These are phyloP conservation scores for Pouteria glomerata DNA, from an alignment of 148 eudicot species.

Conservation along the genomic window DNA sequence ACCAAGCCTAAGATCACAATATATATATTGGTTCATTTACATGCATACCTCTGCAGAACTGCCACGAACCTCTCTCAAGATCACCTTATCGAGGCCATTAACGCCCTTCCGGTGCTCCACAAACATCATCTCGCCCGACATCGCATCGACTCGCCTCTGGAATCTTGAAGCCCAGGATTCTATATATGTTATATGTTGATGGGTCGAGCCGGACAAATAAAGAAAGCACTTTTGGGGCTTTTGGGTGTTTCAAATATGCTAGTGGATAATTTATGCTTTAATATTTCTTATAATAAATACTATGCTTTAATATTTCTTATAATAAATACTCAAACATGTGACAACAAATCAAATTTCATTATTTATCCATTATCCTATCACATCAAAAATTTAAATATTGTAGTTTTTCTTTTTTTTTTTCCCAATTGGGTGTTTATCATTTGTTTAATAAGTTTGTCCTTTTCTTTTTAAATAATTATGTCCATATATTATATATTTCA, in stretches of 20 bases:
- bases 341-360: no score
- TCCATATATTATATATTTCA: no score
- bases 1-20: constrained; percentile 2
- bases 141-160: background rate
- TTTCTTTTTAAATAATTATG: no score
- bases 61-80: constrained; percentile 13
- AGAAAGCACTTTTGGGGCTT: background rate
- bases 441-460: no score
- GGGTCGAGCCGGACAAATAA: background rate
- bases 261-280: background rate
- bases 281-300: no score
- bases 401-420: no score
- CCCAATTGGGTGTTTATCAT: no score
- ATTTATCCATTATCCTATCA: no score
- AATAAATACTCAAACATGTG: no score
- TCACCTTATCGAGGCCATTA: constrained; percentile 18
- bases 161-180: background rate
- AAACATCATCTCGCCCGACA: constrained; percentile 5
- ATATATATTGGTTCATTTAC: background rate
- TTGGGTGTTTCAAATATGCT: background rate
- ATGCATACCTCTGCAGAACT: constrained; percentile 60
- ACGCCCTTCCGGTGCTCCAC: constrained; percentile 16
- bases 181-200: background rate
- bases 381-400: no score
- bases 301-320: background rate